Percentiles rank a stretch among this genome's conserved stretches.
These are phyloP conservation scores for Stereocaulon alpinum DNA, from an alignment of 495 filamentous ascomycete genomes.

Conservation along the genomic window DNA sequence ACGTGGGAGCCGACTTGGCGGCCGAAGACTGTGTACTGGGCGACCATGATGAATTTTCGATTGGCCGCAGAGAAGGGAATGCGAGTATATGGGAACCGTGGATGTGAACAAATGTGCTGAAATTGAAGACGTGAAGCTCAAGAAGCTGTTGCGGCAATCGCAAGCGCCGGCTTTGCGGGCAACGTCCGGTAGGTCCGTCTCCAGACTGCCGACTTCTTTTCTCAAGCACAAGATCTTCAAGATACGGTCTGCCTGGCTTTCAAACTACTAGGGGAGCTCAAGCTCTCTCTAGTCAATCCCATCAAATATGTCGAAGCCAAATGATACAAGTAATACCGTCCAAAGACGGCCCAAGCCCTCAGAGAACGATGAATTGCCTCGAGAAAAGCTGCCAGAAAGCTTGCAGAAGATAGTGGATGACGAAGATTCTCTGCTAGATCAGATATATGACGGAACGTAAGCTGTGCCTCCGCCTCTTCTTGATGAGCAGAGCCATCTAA, in stretches of 20 bases:
- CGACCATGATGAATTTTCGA: constrained; percentile 62
- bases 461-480: constrained; percentile 28
- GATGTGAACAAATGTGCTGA: constrained; percentile 17
- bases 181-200: background rate
- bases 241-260: background rate
- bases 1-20: constrained; percentile 87
- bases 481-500: background rate
- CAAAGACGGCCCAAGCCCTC: constrained; percentile 4
- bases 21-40: constrained; percentile 75
- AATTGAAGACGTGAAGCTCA: constrained; percentile 21
- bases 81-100: constrained; percentile 23
- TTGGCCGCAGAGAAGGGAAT: constrained; percentile 32
- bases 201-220: background rate
- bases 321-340: constrained; percentile 9
- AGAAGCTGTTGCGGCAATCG: constrained; percentile 7
- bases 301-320: constrained; percentile 13
- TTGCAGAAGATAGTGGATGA: constrained; percentile 67
- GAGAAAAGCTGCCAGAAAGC: constrained; percentile 53
- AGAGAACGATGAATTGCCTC: constrained; percentile 23
- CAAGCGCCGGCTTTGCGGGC: constrained; percentile 3
- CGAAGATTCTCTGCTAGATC: constrained; percentile 69
- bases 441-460: constrained; percentile 70
- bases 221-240: background rate
- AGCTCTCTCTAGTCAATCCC: background rate
- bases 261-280: background rate